phyloP scores from a whole-genome alignment of 306 rosid species.

The Prunus mume region DNA sequence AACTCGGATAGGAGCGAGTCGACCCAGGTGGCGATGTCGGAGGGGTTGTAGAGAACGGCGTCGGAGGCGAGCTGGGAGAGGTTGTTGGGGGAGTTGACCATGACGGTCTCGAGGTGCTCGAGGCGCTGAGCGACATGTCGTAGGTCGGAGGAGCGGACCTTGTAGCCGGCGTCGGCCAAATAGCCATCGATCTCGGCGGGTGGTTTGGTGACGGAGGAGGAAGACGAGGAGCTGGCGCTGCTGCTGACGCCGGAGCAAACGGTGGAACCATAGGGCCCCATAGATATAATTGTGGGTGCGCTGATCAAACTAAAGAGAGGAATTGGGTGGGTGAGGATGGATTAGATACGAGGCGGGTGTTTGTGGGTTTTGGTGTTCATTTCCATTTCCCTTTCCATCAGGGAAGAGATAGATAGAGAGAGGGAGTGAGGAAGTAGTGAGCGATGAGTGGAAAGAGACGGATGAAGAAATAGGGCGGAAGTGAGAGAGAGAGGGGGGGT shows the following conservation, averaged over 20 bases:
- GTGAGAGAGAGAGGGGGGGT: not conserved
- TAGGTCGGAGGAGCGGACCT: constrained; percentile 68
- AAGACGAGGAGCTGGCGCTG: constrained; percentile 44
- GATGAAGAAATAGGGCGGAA: constrained; percentile 14
- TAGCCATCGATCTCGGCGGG: constrained; percentile 48
- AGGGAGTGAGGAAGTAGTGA: not conserved
- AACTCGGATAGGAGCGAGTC: constrained; percentile 71
- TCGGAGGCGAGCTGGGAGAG: constrained; percentile 62
- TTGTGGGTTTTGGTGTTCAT: constrained; percentile 14
- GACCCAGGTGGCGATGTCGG: constrained; percentile 74
- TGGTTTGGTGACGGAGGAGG: constrained; percentile 34
- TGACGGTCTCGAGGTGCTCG: constrained; percentile 58
- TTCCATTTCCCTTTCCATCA: not conserved
- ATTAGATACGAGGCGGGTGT: constrained; percentile 9
- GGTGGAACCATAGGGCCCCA: constrained; percentile 48
- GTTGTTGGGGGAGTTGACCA: constrained; percentile 57
- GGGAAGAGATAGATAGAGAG: not conserved
- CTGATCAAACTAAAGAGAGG: not conserved
- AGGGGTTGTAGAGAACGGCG: constrained; percentile 61
- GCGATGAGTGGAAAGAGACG: constrained; percentile 18
- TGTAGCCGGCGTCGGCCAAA: constrained; percentile 75
- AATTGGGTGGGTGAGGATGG: not conserved
- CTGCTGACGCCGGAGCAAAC: constrained; percentile 26
- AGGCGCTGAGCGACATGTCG: constrained; percentile 67
- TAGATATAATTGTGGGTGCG: not conserved